phyloP scores from a whole-genome alignment of 257 asterid genomes.

The Primulina eburnea region DNA sequence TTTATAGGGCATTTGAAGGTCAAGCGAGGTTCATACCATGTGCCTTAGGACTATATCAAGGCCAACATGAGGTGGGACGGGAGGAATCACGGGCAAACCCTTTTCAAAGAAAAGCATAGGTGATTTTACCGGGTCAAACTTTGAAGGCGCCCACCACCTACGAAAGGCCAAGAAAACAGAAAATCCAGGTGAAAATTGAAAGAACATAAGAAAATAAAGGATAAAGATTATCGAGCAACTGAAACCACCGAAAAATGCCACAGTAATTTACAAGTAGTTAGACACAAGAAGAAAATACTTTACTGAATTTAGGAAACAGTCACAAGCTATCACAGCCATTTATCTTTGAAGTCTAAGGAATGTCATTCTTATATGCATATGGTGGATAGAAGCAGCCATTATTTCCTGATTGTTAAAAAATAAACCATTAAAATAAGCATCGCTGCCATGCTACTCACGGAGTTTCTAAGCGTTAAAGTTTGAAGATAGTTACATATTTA shows the following conservation, averaged over 20 bases:
- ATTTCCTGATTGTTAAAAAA: background rate
- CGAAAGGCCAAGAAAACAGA: conserved; percentile 21
- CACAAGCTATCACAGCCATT: background rate
- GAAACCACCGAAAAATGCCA: conserved; percentile 2
- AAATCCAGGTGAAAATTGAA: conserved; percentile 5
- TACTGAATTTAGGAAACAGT: background rate
- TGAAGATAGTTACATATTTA: background rate
- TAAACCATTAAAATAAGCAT: background rate
- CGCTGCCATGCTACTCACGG: background rate
- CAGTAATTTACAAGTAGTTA: background rate
- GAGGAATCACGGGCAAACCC: conserved; percentile 73
- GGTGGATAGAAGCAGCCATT: background rate
- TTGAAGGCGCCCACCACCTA: conserved; percentile 99
- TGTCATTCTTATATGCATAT: background rate
- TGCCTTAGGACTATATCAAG: conserved; percentile 70
- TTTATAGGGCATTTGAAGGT: conserved; percentile 2
- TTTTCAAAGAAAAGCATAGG: conserved; percentile 93
- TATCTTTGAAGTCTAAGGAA: background rate
- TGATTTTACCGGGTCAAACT: conserved; percentile 92
- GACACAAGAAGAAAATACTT: background rate
- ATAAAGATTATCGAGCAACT: background rate
- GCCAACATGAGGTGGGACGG: conserved; percentile 62
- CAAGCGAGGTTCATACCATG: conserved; percentile 55
- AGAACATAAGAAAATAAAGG: background rate
- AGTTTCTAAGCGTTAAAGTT: background rate